Percentiles rank a stretch among this genome's conserved stretches.
Conservation (phyloP, 208 protist species). For the Trypanosoma mega region DNA sequence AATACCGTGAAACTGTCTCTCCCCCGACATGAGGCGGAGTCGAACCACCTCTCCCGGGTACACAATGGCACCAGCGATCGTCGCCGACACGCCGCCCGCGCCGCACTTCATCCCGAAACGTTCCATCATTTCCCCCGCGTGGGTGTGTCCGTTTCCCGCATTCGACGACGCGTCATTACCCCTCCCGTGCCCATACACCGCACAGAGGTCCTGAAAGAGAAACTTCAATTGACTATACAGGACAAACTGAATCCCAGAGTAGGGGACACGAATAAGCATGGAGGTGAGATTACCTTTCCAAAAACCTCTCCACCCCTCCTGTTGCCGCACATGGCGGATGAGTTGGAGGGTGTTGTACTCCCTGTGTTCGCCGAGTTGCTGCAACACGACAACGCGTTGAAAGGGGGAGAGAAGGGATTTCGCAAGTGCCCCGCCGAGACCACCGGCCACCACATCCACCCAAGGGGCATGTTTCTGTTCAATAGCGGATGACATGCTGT, state of each 20-base stretch:
- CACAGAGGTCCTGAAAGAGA: conserved; percentile 57
- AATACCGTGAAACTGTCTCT: conserved; percentile 68
- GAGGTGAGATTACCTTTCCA: conserved; percentile 89
- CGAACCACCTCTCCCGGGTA: conserved; percentile 89
- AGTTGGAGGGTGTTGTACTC: conserved; percentile 44
- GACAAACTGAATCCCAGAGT: conserved; percentile 87
- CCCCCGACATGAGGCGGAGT: conserved; percentile 86
- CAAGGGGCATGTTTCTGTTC: conserved; percentile 77
- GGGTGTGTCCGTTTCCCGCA: not conserved
- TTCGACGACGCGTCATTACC: too few species aligned
- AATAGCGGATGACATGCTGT: conserved; percentile 27
- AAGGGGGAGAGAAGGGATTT: conserved; percentile 85
- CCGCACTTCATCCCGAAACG: conserved; percentile 87
- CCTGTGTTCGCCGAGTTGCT: conserved; percentile 78
- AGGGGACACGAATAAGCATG: conserved; percentile 88
- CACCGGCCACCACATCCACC: conserved; percentile 82
- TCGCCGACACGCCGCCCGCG: conserved; percentile 80
- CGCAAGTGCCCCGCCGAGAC: conserved; percentile 64
- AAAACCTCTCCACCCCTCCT: conserved; percentile 75
- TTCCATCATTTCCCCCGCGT: conserved; percentile 39
- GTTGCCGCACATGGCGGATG: conserved; percentile 40
- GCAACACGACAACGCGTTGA: conserved; percentile 84
- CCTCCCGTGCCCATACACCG: conserved; percentile 8
- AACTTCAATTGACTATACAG: conserved; percentile 84
- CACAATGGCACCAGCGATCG: conserved; percentile 69